A percentile compares a stretch with the other conserved stretches of the same genome.
phyloP scores from a whole-genome alignment of 768 basidiomycete species.

The Rhizopogon salebrosus region DNA sequence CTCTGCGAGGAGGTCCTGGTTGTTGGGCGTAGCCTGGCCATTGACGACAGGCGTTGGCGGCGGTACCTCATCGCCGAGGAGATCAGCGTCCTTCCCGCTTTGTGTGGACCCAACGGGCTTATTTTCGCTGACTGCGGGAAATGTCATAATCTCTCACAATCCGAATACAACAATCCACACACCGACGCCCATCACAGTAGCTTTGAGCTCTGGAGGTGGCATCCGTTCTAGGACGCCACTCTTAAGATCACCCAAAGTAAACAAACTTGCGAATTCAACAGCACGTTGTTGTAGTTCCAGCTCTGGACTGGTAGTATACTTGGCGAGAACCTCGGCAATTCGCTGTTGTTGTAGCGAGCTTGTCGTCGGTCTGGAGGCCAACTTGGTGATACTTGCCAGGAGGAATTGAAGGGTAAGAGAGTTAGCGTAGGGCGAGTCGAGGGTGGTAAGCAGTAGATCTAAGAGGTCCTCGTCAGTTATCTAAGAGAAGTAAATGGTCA shows the following conservation, averaged over 20 bases:
- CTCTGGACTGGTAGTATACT: slow-evolving; percentile 83
- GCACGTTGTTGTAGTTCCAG: slow-evolving; percentile 94
- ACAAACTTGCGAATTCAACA: slow-evolving; percentile 89
- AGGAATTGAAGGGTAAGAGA: slow-evolving; percentile 89
- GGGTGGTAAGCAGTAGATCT: slow-evolving; percentile 78
- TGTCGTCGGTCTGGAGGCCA: slow-evolving; percentile 74
- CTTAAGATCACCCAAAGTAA: slow-evolving; percentile 68
- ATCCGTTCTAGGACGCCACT: slow-evolving; percentile 92
- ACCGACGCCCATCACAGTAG: slow-evolving; percentile 95
- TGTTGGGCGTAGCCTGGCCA: slow-evolving; percentile 47
- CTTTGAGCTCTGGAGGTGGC: slow-evolving; percentile 97
- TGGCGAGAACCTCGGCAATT: slow-evolving; percentile 70
- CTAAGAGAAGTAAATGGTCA: slow-evolving; percentile 29
- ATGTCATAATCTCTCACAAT: background rate
- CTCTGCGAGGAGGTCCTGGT: slow-evolving; percentile 86
- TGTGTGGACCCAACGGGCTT: slow-evolving; percentile 92
- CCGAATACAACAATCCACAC: slow-evolving; percentile 17
- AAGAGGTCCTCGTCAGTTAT: slow-evolving; percentile 78
- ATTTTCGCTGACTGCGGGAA: slow-evolving; percentile 78
- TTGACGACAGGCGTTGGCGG: slow-evolving; percentile 37
- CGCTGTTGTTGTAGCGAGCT: slow-evolving; percentile 67
- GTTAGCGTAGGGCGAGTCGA: slow-evolving; percentile 94
- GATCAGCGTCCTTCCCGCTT: slow-evolving; percentile 74
- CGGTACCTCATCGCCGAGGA: slow-evolving; percentile 73
- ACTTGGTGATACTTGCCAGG: slow-evolving; percentile 84